Evolutionary conservation across 176 grass and related monocot genomes (phyloP), one percentile per base, ranked within the genome.

Genomic region (Carex littledalei): DNA sequence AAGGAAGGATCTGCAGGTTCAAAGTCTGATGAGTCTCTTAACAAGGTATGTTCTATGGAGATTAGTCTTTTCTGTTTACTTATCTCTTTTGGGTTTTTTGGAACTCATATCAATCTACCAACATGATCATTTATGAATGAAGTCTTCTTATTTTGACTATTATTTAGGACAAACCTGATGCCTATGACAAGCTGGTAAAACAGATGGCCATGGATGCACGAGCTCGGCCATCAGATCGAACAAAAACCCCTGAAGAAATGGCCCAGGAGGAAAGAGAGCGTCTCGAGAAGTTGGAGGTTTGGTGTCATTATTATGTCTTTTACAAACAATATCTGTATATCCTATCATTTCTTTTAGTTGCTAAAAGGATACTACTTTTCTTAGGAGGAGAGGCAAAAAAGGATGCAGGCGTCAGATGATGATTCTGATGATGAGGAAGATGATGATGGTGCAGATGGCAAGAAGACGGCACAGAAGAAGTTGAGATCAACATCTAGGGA

Each of bases 241-340:
- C 86, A 83, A 98, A 94, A 88, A 98, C 95, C 14, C 91, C 95
- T 78, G 93, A 98, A 90, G 93, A 95, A 90, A 91, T 98, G 86
- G 92, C 91, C 11, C 87, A 93, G 73, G 92, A 98, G 84, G 95
- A 98, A 88, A 94, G 92, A 84, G 93, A 94, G 70, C 84, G 78
- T 22, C 95, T 98, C 73, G 93, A 94, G 84, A 83, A 94, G 62
- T 82, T 94, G 86, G 95, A 95, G 92, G 93, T 95, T 84, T 32
- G 73, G 49, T 55, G 21, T 3, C 49, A 54, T 26, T 29, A 54
- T 47, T 53, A 77, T 77, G 73, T 77, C 21, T 77, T 55, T 77
- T 55, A 77, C 10, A 77, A 55, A 31, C 7, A 77, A 31, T 55
- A 16, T 55, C 22, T 29, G 21, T 32, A 54, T 55, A 6, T 50